Evolutionary conservation across 176 grass and related monocot genomes (phyloP).

Genomic region (Hordeum marinum): DNA sequence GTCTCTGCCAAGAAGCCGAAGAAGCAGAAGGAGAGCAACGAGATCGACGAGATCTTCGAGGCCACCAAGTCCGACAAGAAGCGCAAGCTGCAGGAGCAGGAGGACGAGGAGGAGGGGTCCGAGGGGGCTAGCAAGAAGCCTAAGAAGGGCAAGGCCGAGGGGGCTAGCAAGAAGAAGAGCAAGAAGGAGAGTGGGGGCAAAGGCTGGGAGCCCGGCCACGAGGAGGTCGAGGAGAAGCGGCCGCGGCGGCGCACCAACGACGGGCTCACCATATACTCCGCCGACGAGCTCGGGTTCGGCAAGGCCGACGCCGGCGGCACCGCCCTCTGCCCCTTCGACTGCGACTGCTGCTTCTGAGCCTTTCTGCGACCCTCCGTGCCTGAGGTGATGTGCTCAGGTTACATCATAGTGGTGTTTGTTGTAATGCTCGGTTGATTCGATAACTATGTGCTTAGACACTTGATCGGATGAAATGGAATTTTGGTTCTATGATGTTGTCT

Average conservation of each 20-base stretch:
- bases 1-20: slow-evolving; percentile 40
- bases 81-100: slow-evolving; percentile 10
- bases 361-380: neutral
- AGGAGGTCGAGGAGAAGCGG: slow-evolving; percentile 40
- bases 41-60: slow-evolving; percentile 82
- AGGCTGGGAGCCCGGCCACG: neutral
- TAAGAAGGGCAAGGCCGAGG: slow-evolving; percentile 26
- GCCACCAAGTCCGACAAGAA: slow-evolving; percentile 49
- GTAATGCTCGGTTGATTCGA: neutral
- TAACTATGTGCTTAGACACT: neutral
- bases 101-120: slow-evolving; percentile 3
- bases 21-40: slow-evolving; percentile 50
- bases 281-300: slow-evolving; percentile 64
- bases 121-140: slow-evolving; percentile 6
- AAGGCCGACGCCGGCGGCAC: slow-evolving; percentile 55
- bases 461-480: slow-evolving; percentile 31
- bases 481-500: slow-evolving; percentile 8
- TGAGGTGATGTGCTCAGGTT: slow-evolving; percentile 10
- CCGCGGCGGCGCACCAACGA: slow-evolving; percentile 51
- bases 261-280: slow-evolving; percentile 68
- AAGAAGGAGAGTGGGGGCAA: slow-evolving; percentile 37
- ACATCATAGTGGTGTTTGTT: neutral
- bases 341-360: slow-evolving; percentile 73
- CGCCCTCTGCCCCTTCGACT: slow-evolving; percentile 69
- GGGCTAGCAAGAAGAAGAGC: slow-evolving; percentile 10